These are phyloP conservation scores for Vachellia pachyceras DNA, from an alignment of 306 rosid species.

Conservation along the genomic window DNA sequence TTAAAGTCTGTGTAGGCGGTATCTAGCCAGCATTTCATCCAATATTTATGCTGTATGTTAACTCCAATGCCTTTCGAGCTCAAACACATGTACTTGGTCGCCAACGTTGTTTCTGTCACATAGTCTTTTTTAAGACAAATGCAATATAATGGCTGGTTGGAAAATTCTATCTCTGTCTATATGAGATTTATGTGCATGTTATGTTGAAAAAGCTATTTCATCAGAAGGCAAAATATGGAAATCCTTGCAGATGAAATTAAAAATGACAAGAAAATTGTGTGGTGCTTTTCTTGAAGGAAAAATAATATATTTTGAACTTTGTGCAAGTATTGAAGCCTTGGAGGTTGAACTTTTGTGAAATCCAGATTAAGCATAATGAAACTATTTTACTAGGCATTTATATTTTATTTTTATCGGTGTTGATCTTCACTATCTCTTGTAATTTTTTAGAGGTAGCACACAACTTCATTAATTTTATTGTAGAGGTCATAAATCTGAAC, in stretches of 20 bases:
- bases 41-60: neutral
- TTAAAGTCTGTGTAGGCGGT: neutral
- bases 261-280: neutral
- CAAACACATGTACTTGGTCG: slow-evolving; percentile 18
- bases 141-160: neutral
- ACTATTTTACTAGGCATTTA: neutral
- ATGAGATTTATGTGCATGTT: neutral
- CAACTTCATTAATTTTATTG: slow-evolving; percentile 4
- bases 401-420: neutral
- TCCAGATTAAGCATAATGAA: neutral
- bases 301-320: neutral
- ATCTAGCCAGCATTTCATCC: neutral
- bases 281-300: neutral
- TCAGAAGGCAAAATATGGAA: neutral
- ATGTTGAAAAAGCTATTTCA: neutral
- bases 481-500: neutral
- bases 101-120: slow-evolving; percentile 30
- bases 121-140: neutral
- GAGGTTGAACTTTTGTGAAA: neutral
- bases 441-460: neutral
- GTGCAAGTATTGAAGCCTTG: neutral
- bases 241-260: neutral
- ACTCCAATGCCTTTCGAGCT: neutral
- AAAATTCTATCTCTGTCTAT: neutral
- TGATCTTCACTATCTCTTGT: neutral